phyloP scores from a whole-genome alignment of 1,284 basidiomycete species.

The Apiotrichum montevideense region DNA sequence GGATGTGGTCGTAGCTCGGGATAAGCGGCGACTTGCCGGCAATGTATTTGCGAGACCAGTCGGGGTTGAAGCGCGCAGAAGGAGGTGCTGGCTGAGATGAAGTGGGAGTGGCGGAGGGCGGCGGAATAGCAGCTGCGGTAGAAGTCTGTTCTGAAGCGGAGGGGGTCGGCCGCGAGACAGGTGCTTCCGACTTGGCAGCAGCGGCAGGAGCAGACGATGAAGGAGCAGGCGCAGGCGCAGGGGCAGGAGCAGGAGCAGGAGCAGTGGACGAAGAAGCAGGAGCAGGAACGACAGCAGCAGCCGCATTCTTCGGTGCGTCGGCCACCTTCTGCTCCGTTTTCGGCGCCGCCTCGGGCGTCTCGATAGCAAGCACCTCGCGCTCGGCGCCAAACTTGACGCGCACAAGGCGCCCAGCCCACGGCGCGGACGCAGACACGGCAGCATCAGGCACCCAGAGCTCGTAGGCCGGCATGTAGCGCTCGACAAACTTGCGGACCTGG shows the following conservation, averaged over 20 bases:
- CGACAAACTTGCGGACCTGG: constrained; percentile 61
- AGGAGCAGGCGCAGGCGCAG: neutral
- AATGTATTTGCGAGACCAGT: constrained; percentile 49
- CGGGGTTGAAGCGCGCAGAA: constrained; percentile 29
- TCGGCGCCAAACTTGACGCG: constrained; percentile 28
- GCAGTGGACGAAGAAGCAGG: neutral
- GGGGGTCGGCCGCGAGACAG: no score
- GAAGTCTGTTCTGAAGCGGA: no score
- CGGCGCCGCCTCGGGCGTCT: constrained; percentile 5
- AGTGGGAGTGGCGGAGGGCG: neutral
- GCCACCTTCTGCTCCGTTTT: neutral
- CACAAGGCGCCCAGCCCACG: constrained; percentile 31
- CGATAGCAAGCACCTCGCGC: constrained; percentile 29
- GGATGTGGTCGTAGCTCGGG: constrained; percentile 48
- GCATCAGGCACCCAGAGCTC: constrained; percentile 24
- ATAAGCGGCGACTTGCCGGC: constrained; percentile 47
- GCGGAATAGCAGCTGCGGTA: no score
- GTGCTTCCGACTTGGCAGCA: neutral
- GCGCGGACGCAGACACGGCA: constrained; percentile 12
- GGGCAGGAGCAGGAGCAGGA: neutral
- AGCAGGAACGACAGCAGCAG: neutral
- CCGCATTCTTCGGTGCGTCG: no score
- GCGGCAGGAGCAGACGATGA: neutral
- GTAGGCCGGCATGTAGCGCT: constrained; percentile 41
- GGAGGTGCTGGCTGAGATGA: neutral